Evolutionary conservation across 345 rosid species (phyloP), one percentile per base, ranked within the genome.

Genomic region (Eucalyptus curtisii): DNA sequence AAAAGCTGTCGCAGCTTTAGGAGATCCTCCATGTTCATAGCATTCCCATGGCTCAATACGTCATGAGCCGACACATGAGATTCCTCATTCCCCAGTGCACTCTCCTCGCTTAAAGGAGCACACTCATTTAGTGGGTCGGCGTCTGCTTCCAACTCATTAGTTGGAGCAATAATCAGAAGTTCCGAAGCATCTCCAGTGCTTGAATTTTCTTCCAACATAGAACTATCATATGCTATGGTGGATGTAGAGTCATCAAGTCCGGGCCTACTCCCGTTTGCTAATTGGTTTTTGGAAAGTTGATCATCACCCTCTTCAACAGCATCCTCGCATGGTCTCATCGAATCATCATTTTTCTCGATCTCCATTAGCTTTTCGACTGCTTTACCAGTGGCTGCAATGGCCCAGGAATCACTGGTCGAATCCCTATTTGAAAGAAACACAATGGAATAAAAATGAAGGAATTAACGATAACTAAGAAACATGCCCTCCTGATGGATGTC

Each of bases 301-400:
- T 76, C 82, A 76, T 76, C 27, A 7, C 82, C 82, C 27, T 37
- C 82, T 20, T 76, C 82, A 37, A 37, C 27, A 37, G 82, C 82
- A 37, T 76, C 82, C 82, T 20, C 47, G 5, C 45, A 17, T 22
- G 2, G 14, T 76, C 45, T 40, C 47, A 10, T 37, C 47, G 24
- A 37, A 37, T 76, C 87, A 45, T 48, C 52, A 45, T 31, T 88
- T 87, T 89, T 84, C 87, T 91, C 88, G 4, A 89, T 90, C 87
- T 89, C 92, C 27, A 90, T 48, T 86, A 93, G 89, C 90, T 59
- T 92, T 76, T 89, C 88, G 40, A 93, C 89, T 52, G 92, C 93
- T 90, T 92, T 89, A 49, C 40, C 88, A 57, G 93, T 93, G 19
- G 92, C 93, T 52, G 80, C 86, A 57, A 82, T 86, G 45, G 93